Evolutionary conservation across 495 filamentous ascomycete genomes (phyloP).

Genomic region (Corynascus novoguineensis): DNA sequence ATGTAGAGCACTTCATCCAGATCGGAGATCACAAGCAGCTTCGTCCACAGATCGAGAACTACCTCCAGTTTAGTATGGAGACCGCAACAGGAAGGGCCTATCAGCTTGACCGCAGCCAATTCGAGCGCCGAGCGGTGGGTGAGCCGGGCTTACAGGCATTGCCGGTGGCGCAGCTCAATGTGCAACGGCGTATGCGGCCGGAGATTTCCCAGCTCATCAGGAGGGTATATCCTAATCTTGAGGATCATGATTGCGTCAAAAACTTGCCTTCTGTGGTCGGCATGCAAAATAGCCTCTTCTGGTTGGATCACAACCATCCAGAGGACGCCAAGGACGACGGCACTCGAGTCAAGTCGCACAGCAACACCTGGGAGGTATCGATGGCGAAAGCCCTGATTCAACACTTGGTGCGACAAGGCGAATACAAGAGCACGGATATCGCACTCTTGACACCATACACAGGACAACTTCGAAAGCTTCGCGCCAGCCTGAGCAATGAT

Average conservation of each 20-base stretch:
- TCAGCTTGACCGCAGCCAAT: constrained; percentile 27
- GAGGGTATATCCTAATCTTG: constrained; percentile 58
- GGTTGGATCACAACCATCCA: constrained; percentile 60
- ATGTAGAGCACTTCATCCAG: constrained; percentile 64
- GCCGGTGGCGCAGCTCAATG: constrained; percentile 41
- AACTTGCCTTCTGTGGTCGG: constrained; percentile 58
- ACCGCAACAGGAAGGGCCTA: constrained; percentile 15
- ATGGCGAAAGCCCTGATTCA: constrained; percentile 61
- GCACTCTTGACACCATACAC: constrained; percentile 74
- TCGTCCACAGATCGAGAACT: constrained; percentile 46
- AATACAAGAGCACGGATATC: constrained; percentile 60
- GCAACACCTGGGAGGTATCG: constrained; percentile 63
- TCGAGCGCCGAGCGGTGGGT: constrained; percentile 27
- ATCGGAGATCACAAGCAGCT: constrained; percentile 77
- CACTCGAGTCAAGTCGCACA: constrained; percentile 51
- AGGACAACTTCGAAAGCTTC: constrained; percentile 63
- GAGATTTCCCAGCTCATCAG: constrained; percentile 59
- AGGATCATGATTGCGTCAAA: constrained; percentile 50
- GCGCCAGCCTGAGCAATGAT: constrained; percentile 41
- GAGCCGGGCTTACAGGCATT: constrained; percentile 17
- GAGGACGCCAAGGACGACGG: constrained; percentile 48
- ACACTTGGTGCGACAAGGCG: constrained; percentile 67
- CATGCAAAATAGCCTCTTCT: constrained; percentile 62
- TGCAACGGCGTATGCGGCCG: constrained; percentile 60
- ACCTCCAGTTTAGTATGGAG: constrained; percentile 23